These are phyloP conservation scores for Penicillium corylophilum DNA, from an alignment of 2,329 filamentous ascomycete genomes.

Conservation along the genomic window DNA sequence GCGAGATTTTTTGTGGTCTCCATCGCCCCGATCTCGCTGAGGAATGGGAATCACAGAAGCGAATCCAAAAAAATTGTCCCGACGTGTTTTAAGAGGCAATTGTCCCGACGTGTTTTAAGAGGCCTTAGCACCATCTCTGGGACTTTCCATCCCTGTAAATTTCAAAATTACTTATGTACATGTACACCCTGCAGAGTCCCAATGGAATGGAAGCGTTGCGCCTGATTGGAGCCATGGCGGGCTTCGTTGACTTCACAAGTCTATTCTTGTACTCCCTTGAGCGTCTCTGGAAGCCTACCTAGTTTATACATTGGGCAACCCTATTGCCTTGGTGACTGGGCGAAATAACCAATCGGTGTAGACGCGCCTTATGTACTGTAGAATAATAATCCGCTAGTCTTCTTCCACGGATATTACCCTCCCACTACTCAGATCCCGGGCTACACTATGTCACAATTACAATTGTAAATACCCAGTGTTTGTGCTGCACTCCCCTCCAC, in stretches of 20 bases:
- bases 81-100: not conserved
- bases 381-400: not conserved
- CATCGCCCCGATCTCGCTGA: not conserved
- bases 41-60: not conserved
- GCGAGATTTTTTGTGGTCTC: slow-evolving; percentile 3
- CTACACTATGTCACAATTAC: not conserved
- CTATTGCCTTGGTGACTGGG: not conserved
- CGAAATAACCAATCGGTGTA: not conserved
- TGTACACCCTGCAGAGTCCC: slow-evolving; percentile 6
- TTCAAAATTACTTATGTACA: not conserved
- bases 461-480: not conserved
- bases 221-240: slow-evolving; percentile 10
- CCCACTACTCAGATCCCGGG: not conserved
- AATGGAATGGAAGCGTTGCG: slow-evolving; percentile 23
- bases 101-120: not conserved
- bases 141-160: not conserved
- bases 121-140: not conserved
- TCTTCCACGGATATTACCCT: not conserved
- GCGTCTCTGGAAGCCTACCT: not conserved
- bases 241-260: not conserved
- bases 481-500: not conserved
- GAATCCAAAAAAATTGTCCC: not conserved
- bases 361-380: no score
- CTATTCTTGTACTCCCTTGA: not conserved
- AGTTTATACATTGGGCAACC: not conserved